A percentile compares a stretch with the other conserved stretches of the same genome.
Conservation (phyloP, 2,329 filamentous ascomycete species). For the Epichloe hybrida region DNA sequence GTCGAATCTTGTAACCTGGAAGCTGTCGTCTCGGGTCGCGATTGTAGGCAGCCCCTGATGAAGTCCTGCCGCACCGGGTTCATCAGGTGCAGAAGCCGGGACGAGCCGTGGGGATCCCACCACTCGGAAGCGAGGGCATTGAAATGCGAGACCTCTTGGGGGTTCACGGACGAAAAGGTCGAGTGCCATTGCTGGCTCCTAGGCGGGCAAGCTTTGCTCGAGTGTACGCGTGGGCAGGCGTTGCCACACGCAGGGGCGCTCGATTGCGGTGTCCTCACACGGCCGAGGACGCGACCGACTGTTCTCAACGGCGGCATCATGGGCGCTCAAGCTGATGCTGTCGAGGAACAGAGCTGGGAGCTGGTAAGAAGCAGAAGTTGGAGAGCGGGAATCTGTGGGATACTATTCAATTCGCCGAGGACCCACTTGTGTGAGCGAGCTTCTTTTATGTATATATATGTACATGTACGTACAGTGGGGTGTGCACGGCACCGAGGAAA, state of each 20-base stretch:
- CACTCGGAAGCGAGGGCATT: constrained; percentile 82
- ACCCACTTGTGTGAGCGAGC: not conserved
- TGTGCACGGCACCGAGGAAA: no score
- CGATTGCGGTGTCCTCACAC: not conserved
- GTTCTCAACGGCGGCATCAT: constrained; percentile 1
- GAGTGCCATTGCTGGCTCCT: constrained; percentile 9
- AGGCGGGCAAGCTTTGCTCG: not conserved
- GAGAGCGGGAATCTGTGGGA: not conserved
- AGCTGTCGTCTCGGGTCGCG: constrained; percentile 28
- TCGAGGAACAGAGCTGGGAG: not conserved
- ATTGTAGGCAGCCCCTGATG: constrained; percentile 56
- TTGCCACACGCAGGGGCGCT: not conserved
- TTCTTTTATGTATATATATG: no score
- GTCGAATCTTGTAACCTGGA: constrained; percentile 13
- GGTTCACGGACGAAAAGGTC: constrained; percentile 60
- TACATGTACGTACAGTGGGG: no score
- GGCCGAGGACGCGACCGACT: not conserved
- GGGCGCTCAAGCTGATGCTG: not conserved
- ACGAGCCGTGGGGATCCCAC: constrained; percentile 95
- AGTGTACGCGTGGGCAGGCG: not conserved
- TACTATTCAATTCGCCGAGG: not conserved
- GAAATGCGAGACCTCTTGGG: constrained; percentile 85
- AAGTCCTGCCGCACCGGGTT: constrained; percentile 94
- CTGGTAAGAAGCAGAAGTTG: not conserved
- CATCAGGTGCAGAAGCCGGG: constrained; percentile 89